phyloP scores from a whole-genome alignment of 768 basidiomycete genomes.

The Suillus luteus region DNA sequence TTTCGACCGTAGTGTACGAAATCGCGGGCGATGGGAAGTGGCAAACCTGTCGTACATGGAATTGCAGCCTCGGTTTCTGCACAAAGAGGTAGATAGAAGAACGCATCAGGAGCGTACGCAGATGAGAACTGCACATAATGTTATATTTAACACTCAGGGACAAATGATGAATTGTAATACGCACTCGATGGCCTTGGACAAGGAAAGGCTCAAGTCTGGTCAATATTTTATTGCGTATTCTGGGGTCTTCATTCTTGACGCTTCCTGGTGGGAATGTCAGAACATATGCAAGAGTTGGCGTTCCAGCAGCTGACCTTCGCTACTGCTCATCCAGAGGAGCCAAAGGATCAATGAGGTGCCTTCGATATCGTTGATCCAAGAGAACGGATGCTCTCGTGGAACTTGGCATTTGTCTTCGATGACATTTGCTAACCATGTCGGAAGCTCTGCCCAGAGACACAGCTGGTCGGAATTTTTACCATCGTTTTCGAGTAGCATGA shows the following conservation, averaged over 20 bases:
- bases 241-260: slow-evolving; percentile 32
- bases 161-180: slow-evolving; percentile 4
- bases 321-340: slow-evolving; percentile 50
- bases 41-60: slow-evolving; percentile 22
- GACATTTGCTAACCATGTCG: slow-evolving; percentile 27
- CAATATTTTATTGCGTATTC: slow-evolving; percentile 29
- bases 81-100: slow-evolving; percentile 44
- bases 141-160: slow-evolving; percentile 8
- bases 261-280: slow-evolving; percentile 32
- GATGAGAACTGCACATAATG: slow-evolving; percentile 41
- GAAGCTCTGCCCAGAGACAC: slow-evolving; percentile 41
- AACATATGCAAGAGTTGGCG: slow-evolving; percentile 9
- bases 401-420: slow-evolving; percentile 15
- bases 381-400: slow-evolving; percentile 24
- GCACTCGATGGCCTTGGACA: slow-evolving; percentile 44
- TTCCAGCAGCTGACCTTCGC: slow-evolving; percentile 34
- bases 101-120: slow-evolving; percentile 44
- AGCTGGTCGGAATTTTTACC: slow-evolving; percentile 48
- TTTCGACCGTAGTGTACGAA: slow-evolving; percentile 43
- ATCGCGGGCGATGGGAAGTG: slow-evolving; percentile 33
- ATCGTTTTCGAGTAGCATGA: slow-evolving; percentile 58
- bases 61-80: slow-evolving; percentile 25
- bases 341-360: slow-evolving; percentile 43
- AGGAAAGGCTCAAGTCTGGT: slow-evolving; percentile 42
- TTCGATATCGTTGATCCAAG: slow-evolving; percentile 30